Evolutionary conservation across 352 stramenopile species (phyloP).

Genomic region (Globisporangium barbulae): DNA sequence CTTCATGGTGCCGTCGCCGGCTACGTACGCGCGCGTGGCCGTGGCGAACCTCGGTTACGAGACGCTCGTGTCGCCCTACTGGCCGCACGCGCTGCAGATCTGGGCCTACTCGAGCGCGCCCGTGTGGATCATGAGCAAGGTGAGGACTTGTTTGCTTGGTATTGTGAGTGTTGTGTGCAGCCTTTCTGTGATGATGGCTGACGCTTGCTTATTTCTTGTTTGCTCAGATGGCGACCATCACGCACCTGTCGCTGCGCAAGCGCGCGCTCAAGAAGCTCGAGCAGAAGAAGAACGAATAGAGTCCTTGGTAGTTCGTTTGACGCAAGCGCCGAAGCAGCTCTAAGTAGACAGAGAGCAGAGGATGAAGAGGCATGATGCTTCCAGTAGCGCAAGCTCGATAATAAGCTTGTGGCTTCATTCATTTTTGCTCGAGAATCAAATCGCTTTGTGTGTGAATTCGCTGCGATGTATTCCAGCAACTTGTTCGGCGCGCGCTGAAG

Average conservation of each 20-base stretch:
- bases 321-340: neutral
- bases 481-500: too few relatives aligned
- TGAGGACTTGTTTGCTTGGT: slow-evolving; percentile 35
- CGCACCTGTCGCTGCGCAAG: slow-evolving; percentile 79
- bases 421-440: neutral
- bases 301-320: neutral
- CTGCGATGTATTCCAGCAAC: neutral
- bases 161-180: slow-evolving; percentile 30
- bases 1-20: slow-evolving; percentile 91
- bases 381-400: neutral
- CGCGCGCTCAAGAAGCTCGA: slow-evolving; percentile 86
- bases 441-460: neutral
- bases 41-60: slow-evolving; percentile 93
- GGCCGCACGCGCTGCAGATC: slow-evolving; percentile 95
- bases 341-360: neutral
- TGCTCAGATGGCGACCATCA: slow-evolving; percentile 58
- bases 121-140: slow-evolving; percentile 80
- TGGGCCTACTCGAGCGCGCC: slow-evolving; percentile 91
- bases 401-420: neutral
- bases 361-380: neutral
- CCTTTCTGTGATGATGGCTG: slow-evolving; percentile 16
- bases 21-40: slow-evolving; percentile 89
- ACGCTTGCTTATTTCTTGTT: neutral
- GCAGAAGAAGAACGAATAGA: slow-evolving; percentile 81
- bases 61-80: slow-evolving; percentile 92